A percentile compares a stretch with the other conserved stretches of the same genome.
These are phyloP conservation scores for Beauveria sp. DNA, from an alignment of 2,329 filamentous ascomycete genomes.

Conservation along the genomic window DNA sequence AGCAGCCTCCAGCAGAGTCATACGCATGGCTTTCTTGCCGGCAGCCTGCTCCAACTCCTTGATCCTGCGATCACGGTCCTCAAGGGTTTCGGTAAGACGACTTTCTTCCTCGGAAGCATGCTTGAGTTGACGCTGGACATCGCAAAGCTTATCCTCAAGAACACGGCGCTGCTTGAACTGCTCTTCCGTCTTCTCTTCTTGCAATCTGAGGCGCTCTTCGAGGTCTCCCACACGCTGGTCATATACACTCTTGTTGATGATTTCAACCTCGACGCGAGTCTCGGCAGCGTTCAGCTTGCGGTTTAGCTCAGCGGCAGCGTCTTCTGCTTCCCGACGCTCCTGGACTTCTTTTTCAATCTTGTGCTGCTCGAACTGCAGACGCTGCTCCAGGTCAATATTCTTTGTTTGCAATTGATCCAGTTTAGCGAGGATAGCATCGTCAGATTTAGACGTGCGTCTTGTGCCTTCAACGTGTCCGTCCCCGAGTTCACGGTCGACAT, in stretches of 20 bases:
- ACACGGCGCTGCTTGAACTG: conserved; percentile 56
- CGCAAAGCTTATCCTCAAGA: conserved; percentile 64
- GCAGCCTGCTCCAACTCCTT: conserved; percentile 49
- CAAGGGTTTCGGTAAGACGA: conserved; percentile 56
- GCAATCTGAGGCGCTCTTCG: conserved; percentile 57
- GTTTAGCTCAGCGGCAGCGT: conserved; percentile 43
- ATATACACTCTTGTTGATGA: conserved; percentile 51
- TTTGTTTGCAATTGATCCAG: conserved; percentile 53
- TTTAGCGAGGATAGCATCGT: conserved; percentile 45
- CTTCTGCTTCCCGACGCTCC: conserved; percentile 44
- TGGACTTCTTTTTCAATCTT: conserved; percentile 41
- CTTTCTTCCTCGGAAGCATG: conserved; percentile 66
- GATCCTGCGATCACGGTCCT: conserved; percentile 62
- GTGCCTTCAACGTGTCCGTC: conserved; percentile 50
- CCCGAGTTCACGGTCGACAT: conserved; percentile 34
- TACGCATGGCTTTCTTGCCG: conserved; percentile 50
- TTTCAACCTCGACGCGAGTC: conserved; percentile 52
- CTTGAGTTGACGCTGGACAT: conserved; percentile 62
- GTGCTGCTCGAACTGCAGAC: conserved; percentile 38
- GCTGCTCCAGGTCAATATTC: conserved; percentile 52
- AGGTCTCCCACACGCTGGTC: conserved; percentile 59
- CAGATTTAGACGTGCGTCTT: conserved; percentile 34
- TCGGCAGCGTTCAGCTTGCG: conserved; percentile 50
- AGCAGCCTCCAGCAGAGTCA: conserved; percentile 61
- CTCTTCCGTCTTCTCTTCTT: conserved; percentile 56